These are phyloP conservation scores for Backusella morwellensis DNA, from an alignment of 192 early-diverging fungal species.

Conservation along the genomic window DNA sequence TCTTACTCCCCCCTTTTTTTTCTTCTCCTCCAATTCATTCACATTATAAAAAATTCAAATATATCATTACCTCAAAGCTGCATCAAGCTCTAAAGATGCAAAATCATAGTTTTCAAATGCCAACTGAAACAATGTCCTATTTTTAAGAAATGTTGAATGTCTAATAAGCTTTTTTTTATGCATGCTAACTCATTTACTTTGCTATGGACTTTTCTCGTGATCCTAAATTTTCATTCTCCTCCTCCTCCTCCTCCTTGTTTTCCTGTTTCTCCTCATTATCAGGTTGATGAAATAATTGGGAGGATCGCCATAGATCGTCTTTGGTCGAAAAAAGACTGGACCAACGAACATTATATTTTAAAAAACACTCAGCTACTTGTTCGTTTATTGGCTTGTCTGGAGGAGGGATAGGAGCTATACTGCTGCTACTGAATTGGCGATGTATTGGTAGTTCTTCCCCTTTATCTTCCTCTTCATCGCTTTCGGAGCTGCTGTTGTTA, in stretches of 20 bases:
- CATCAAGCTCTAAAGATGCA: neutral
- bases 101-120: slow-evolving; percentile 4
- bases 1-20: neutral
- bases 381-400: neutral
- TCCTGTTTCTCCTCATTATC: neutral
- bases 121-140: neutral
- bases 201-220: neutral
- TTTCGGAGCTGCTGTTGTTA: neutral
- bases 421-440: neutral
- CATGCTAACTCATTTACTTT: neutral
- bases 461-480: neutral
- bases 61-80: neutral
- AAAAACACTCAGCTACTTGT: neutral
- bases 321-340: slow-evolving; percentile 9
- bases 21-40: neutral
- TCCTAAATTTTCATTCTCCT: neutral
- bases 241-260: neutral
- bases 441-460: neutral
- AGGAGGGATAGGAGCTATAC: neutral
- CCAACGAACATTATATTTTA: slow-evolving; percentile 16
- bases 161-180: neutral
- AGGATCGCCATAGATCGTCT: slow-evolving; percentile 18
- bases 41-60: neutral
- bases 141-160: neutral
- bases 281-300: slow-evolving; percentile 2